Evolutionary conservation across 2,329 filamentous ascomycete genomes (phyloP), one percentile per base, ranked within the genome.

Genomic region (Ramichloridium luteum): DNA sequence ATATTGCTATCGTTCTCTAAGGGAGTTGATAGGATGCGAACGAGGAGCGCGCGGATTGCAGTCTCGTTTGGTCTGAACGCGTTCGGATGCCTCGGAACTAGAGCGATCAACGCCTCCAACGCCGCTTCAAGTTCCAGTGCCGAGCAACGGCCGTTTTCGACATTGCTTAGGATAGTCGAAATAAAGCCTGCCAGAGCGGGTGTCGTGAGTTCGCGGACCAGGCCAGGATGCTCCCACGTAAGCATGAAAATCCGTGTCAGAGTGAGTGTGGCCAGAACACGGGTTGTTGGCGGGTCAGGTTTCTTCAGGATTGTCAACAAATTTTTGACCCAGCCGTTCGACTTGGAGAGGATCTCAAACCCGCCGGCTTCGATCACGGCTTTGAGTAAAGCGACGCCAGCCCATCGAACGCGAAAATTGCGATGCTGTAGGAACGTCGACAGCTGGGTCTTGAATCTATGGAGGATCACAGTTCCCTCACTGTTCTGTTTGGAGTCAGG

Each of bases 131-230:
- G 55, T 20, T 49, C 49, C 23, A 13, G 40, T 13, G 33, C 43
- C 16, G 46, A 41, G 39, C 45, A 45, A 25, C 58, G 57, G 28
- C 55, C 46, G 30, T 51, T 56, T 38, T 35, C 58, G 34, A 67
- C 59, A 27, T 88, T 64, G 46, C 78, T 74, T 27, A 93, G 57
- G 46, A 80, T 84, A 3, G 78, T 67, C 1, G 72, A 75, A 27
- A 86, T 68, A 48, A 88, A 93, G 1, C 70, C 61, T 2, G 82
- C 74, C 13, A 94, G 61, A 3, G 74, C 81, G 3, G 84, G 84
- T 0, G 85, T 93, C 1, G 81, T 86, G 38, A 94, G 82, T 53
- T 94, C 86, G 46, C 88, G 72, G 27, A 88, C 67, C 32, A 94
- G 65, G 6, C 83, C 90, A 37, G 80, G 82, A 50, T 85, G 85